Base-by-base conservation (phyloP, 2,329 filamentous ascomycete genomes). In the Stagonosporopsis rhizophila region DNA sequence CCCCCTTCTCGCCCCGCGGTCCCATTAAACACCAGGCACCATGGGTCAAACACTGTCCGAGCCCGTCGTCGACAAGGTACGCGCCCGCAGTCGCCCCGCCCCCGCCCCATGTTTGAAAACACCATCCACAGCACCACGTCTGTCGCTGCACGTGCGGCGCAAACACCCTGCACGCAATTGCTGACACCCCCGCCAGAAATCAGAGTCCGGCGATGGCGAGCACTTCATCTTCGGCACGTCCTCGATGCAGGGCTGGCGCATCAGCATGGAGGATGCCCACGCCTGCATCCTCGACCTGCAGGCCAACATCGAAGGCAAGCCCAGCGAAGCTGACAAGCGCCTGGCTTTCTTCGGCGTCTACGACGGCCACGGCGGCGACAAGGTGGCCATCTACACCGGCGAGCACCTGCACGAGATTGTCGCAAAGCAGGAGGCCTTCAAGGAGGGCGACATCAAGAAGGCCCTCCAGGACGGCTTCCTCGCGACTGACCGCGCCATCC, bases 31-130 rank as follows among this genome's bases (percentile, higher is more conserved):
- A 67, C 59, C 65, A 64, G 64, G 63, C 69, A 73, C 40, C 46
- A 99, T 99, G 95, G 95, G 95, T 86, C 95, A 99, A 85, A 99
- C 95, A 80, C 89, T 99, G 76, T 98, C 94, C 74, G 95, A 99
- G 85, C 95, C 95, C 74, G 93, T 99, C 75, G 90, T 96, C 79
- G 95, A 98, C 78, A 99, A 99, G 93, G 95, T 99, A 85, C 77
- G 86, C 79, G 46, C 54, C 49, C 64, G 59, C 63, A 45, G 35
- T 41, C 57, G 56, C 67, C 68, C 69, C 69, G 62, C 65, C 67
- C 74, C 68, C 69, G 68, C 71, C 67, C 63, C 56, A 58, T 23
- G 25, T 2, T 23, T 35, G n/a, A 34, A 44, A 44, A 54, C 30
- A 28, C 39, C 58, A 50, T 58, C 56, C 51, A 60, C 46, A 41